phyloP scores from a whole-genome alignment of 768 basidiomycete species.

The Russula sp. region DNA sequence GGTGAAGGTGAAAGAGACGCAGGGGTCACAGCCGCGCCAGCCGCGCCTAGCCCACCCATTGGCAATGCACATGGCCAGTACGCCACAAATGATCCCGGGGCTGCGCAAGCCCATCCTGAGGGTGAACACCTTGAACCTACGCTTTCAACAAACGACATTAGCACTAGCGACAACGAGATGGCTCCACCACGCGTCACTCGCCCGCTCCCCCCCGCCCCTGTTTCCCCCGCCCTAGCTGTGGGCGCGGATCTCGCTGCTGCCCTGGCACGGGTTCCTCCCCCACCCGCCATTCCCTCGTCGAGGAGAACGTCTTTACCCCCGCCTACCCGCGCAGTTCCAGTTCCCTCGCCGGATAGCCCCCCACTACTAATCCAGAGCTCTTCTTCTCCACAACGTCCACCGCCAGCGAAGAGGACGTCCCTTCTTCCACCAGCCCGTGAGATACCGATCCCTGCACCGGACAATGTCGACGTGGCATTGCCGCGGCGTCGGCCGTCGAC shows the following conservation, averaged over 20 bases:
- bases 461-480: neutral
- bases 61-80: neutral
- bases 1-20: neutral
- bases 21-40: neutral
- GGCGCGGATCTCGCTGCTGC: neutral
- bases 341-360: neutral
- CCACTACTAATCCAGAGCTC: neutral
- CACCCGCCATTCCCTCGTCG: conserved; percentile 5
- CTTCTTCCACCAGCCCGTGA: conserved; percentile 11
- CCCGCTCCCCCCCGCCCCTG: conserved; percentile 30
- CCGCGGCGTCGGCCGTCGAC: conserved; percentile 7
- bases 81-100: neutral
- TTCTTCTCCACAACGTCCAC: conserved; percentile 3
- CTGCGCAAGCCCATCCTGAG: neutral
- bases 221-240: conserved; percentile 25
- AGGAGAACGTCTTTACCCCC: conserved; percentile 18
- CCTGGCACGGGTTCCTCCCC: neutral
- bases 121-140: neutral
- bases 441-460: conserved; percentile 2
- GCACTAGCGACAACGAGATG: conserved; percentile 23
- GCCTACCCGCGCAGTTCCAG: conserved; percentile 13
- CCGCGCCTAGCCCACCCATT: neutral
- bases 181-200: conserved; percentile 29
- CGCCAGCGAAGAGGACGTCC: conserved; percentile 8
- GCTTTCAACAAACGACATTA: conserved; percentile 22